Percentiles rank a stretch among this genome's conserved stretches.
These are phyloP conservation scores for Pseudopyricularia cyperi DNA, from an alignment of 2,329 filamentous ascomycete genomes.

Conservation along the genomic window DNA sequence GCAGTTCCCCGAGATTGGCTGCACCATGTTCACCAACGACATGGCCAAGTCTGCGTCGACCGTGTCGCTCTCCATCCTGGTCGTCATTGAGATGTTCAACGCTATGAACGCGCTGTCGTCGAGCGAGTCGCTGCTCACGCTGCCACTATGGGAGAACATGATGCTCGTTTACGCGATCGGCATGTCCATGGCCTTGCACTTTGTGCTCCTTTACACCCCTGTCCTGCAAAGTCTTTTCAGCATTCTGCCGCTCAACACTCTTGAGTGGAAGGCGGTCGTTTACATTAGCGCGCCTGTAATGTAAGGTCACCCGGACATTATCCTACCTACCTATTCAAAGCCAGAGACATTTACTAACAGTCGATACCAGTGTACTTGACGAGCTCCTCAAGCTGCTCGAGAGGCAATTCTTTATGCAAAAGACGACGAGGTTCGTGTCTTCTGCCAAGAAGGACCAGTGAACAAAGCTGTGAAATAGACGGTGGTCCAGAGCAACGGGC, in stretches of 20 bases:
- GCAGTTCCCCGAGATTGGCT: conserved; percentile 80
- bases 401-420: conserved; percentile 49
- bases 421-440: conserved; percentile 21
- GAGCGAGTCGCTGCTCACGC: conserved; percentile 82
- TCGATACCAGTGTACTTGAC: conserved; percentile 53
- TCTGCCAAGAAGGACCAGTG: conserved; percentile 43
- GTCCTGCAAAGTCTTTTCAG: conserved; percentile 81
- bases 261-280: conserved; percentile 87
- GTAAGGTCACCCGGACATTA: conserved; percentile 44
- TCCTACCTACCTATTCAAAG: background rate
- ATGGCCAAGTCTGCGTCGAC: conserved; percentile 85
- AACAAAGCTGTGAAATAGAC: conserved; percentile 4
- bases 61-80: conserved; percentile 79
- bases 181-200: conserved; percentile 89
- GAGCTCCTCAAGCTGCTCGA: conserved; percentile 73
- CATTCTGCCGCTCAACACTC: conserved; percentile 73
- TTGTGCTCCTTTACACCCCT: conserved; percentile 83
- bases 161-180: conserved; percentile 92
- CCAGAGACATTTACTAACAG: background rate
- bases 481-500: background rate
- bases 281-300: conserved; percentile 84
- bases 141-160: conserved; percentile 97
- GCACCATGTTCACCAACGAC: conserved; percentile 78
- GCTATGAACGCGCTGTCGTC: conserved; percentile 96
- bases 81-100: conserved; percentile 99